Evolutionary conservation across 2,329 filamentous ascomycete genomes (phyloP).

Genomic region (Cladophialophora bantiana): DNA sequence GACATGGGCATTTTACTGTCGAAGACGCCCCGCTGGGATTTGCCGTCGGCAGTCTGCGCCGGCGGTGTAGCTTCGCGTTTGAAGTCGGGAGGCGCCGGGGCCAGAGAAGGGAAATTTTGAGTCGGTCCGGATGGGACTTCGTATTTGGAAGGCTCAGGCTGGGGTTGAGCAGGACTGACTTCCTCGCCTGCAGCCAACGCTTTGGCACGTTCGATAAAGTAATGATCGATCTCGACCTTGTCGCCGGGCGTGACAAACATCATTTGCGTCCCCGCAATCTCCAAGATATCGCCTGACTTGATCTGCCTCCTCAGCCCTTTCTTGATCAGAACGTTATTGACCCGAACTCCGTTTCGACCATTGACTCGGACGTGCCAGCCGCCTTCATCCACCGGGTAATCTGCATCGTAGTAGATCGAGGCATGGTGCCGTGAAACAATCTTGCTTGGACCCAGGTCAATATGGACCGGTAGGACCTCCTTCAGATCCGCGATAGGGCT

Average conservation of each 20-base stretch:
- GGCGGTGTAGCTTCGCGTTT: conserved; percentile 49
- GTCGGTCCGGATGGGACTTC: conserved; percentile 15
- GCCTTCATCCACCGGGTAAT: conserved; percentile 56
- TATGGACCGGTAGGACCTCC: conserved; percentile 66
- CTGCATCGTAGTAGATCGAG: conserved; percentile 74
- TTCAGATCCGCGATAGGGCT: conserved; percentile 56
- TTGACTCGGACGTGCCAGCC: conserved; percentile 87
- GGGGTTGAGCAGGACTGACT: conserved; percentile 51
- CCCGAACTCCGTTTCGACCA: conserved; percentile 86
- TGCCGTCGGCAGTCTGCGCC: conserved; percentile 39
- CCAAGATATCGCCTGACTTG: conserved; percentile 86
- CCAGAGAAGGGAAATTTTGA: conserved; percentile 43
- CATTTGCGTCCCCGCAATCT: conserved; percentile 94
- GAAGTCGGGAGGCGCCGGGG: conserved; percentile 53
- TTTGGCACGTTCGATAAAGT: conserved; percentile 73
- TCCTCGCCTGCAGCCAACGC: conserved; percentile 51
- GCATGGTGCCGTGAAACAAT: conserved; percentile 80
- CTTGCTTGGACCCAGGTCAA: conserved; percentile 86
- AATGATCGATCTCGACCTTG: conserved; percentile 71
- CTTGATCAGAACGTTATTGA: conserved; percentile 76
- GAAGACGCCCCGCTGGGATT: conserved; percentile 39
- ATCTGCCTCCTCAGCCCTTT: conserved; percentile 71
- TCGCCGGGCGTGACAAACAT: conserved; percentile 93
- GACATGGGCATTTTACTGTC: conserved; percentile 53
- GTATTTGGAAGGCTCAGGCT: conserved; percentile 42